Base-by-base conservation (phyloP, 345 rosid genomes). In the Gossypium rotundifolium region DNA sequence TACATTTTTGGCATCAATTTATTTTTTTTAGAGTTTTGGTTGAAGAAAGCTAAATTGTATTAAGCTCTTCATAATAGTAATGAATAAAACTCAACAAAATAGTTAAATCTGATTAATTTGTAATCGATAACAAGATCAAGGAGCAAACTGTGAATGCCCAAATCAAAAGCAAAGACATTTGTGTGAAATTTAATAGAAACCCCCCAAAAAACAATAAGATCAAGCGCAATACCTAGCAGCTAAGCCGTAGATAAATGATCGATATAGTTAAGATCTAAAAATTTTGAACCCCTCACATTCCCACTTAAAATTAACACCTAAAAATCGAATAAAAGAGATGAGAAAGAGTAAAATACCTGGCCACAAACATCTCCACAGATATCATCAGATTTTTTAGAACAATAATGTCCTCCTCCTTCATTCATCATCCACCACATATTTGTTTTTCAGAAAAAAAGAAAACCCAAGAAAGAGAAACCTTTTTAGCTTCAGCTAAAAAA, bases 351-450 rank as follows among this genome's bases (percentile, higher is more conserved):
- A 77, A 63, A 7, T 82, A 94, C 97, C 97, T 94, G 97, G 81
- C 95, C 95, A 71, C 98, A 92, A 80, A 92, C 78, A 81, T 84
- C 88, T 17, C 85, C 93, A 42, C 98, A 94, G 48, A 86, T 79
- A 81, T 89, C 98, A 82, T 94, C 98, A 61, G 90, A 86, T 90
- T 94, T 94, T 86, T 94, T 94, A 59, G 97, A 87, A 83, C 98
- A 94, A 81, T 88, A 89, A 82, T 85, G 95, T 3, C 95, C 95
- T 44, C 89, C 98, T 59, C 84, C 85, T 83, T 94, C 96, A 65
- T 81, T 83, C 98, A 94, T 90, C 97, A 94, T 90, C 98, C 98
- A 89, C 95, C 97, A 89, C 98, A 94, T 94, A 33, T 4, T 33
- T 33, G 40, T 79, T 77, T 81, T 27, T 45, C 3, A 11, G 14